Evolutionary conservation across 2,329 filamentous ascomycete species (phyloP).

Genomic region (Allantophomopsis lycopodina): DNA sequence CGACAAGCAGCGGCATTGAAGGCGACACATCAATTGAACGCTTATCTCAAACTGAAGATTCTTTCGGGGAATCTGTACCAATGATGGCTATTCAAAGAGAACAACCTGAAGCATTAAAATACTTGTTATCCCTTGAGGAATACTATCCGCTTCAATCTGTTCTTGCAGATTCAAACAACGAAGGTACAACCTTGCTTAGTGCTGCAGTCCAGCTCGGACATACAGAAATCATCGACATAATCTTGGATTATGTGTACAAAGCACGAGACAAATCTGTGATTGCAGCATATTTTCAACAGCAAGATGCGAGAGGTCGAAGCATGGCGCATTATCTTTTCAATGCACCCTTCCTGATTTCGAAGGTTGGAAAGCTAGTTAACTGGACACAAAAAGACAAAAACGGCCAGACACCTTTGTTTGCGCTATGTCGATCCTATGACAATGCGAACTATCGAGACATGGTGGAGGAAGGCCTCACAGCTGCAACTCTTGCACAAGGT

Average conservation of each 20-base stretch:
- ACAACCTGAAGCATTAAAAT: slow-evolving; percentile 59
- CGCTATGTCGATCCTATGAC: slow-evolving; percentile 89
- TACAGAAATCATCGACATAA: slow-evolving; percentile 55
- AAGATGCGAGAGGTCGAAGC: slow-evolving; percentile 78
- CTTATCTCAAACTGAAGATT: slow-evolving; percentile 56
- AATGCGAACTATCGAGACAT: slow-evolving; percentile 76
- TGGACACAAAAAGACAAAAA: slow-evolving; percentile 93
- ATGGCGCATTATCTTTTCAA: slow-evolving; percentile 95
- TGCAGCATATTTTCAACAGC: slow-evolving; percentile 53
- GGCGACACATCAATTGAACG: slow-evolving; percentile 77
- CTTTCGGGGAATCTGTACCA: slow-evolving; percentile 66
- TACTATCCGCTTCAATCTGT: slow-evolving; percentile 62
- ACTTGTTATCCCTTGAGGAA: slow-evolving; percentile 63
- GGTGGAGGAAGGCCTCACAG: slow-evolving; percentile 69
- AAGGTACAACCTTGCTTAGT: slow-evolving; percentile 79
- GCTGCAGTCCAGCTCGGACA: slow-evolving; percentile 82
- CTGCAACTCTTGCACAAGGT: slow-evolving; percentile 60
- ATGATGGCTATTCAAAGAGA: slow-evolving; percentile 76
- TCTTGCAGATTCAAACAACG: slow-evolving; percentile 74
- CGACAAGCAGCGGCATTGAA: slow-evolving; percentile 59
- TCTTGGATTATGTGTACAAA: slow-evolving; percentile 58
- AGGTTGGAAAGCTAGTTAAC: slow-evolving; percentile 64
- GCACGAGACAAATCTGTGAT: slow-evolving; percentile 41
- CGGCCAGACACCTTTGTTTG: slow-evolving; percentile 94
- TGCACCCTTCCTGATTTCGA: slow-evolving; percentile 64